Percentiles rank a stretch among this genome's conserved stretches.
Conservation (phyloP, 495 filamentous ascomycete species). For the Terfezia boudieri region DNA sequence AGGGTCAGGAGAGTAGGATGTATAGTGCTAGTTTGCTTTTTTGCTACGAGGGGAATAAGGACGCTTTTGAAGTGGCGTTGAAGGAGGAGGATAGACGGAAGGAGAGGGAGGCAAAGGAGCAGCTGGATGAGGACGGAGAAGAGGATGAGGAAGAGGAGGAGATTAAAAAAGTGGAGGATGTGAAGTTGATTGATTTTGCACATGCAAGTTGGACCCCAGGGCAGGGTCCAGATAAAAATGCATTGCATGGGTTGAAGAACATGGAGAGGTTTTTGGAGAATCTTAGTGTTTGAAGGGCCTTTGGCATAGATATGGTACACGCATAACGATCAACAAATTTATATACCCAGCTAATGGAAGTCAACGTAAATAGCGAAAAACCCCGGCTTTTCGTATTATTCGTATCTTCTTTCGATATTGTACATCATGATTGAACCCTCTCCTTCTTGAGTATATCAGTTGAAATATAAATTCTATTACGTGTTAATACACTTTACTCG, state of each 20-base stretch:
- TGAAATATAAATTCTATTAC: too few relatives aligned
- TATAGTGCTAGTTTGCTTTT: constrained; percentile 78
- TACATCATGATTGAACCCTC: too few relatives aligned
- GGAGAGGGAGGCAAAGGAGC: constrained; percentile 5
- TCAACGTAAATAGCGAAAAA: neutral
- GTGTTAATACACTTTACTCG: too few relatives aligned
- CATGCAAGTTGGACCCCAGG: constrained; percentile 77
- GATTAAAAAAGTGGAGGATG: constrained; percentile 49
- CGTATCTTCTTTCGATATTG: too few relatives aligned
- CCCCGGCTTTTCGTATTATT: neutral
- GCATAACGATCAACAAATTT: constrained; percentile 2
- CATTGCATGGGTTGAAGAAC: constrained; percentile 51
- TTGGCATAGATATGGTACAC: constrained; percentile 9
- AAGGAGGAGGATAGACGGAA: constrained; percentile 23
- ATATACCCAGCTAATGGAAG: neutral
- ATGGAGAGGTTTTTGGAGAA: constrained; percentile 47
- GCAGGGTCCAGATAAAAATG: constrained; percentile 70
- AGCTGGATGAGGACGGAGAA: constrained; percentile 24
- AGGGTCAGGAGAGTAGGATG: constrained; percentile 72
- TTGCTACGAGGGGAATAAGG: constrained; percentile 72
- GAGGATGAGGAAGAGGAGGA: constrained; percentile 43
- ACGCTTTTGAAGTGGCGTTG: constrained; percentile 37
- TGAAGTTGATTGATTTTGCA: constrained; percentile 93
- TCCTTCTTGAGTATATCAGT: too few relatives aligned
- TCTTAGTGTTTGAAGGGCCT: constrained; percentile 21